Percentiles rank a stretch among this genome's conserved stretches.
phyloP scores from a whole-genome alignment of 2,329 filamentous ascomycete genomes.

The Nectriaceae sp. region DNA sequence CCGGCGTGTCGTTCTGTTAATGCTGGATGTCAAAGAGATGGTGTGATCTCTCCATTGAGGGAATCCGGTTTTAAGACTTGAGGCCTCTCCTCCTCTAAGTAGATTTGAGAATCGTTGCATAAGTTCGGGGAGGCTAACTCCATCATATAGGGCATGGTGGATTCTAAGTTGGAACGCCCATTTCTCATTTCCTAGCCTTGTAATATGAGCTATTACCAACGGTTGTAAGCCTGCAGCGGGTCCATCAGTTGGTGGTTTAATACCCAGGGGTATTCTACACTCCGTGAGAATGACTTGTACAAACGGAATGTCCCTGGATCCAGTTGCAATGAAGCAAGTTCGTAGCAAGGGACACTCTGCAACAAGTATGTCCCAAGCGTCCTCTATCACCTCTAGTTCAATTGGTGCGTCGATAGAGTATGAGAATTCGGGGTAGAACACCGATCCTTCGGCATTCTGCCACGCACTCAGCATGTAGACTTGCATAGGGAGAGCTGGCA shows the following conservation, averaged over 20 bases:
- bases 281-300: conserved; percentile 60
- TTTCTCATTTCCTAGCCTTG: conserved; percentile 10
- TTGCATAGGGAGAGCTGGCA: conserved; percentile 78
- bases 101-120: conserved; percentile 41
- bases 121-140: conserved; percentile 70
- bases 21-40: conserved; percentile 7
- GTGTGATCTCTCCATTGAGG: conserved; percentile 30
- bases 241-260: not conserved
- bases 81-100: conserved; percentile 10
- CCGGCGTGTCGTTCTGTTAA: conserved; percentile 18
- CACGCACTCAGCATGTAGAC: conserved; percentile 78
- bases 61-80: conserved; percentile 6
- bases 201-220: conserved; percentile 12
- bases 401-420: conserved; percentile 53
- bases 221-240: conserved; percentile 4
- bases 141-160: conserved; percentile 89
- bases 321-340: conserved; percentile 63
- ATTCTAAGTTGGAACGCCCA: conserved; percentile 58
- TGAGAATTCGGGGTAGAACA: conserved; percentile 75
- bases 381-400: conserved; percentile 43
- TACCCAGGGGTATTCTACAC: conserved; percentile 8
- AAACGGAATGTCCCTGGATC: conserved; percentile 50
- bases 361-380: conserved; percentile 64
- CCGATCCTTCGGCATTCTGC: conserved; percentile 63
- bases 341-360: conserved; percentile 64